These are phyloP conservation scores for Hyphodiscus hymeniophilus DNA, from an alignment of 495 filamentous ascomycete genomes.

Conservation along the genomic window DNA sequence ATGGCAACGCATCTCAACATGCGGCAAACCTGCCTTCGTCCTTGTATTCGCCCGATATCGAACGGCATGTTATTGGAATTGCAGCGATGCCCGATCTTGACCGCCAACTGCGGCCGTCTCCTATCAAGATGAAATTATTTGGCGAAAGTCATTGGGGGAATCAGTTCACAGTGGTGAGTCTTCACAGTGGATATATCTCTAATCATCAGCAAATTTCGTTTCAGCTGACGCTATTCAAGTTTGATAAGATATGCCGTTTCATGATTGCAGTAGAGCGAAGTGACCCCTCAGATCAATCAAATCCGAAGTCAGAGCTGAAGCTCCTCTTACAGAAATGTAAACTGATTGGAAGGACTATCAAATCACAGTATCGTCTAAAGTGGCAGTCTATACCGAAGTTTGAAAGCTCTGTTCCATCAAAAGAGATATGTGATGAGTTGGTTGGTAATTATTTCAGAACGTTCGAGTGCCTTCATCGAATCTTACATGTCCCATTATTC, in stretches of 20 bases:
- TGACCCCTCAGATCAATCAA: no score
- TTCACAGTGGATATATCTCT: no score
- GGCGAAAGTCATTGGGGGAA: background rate
- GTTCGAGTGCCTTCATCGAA: slow-evolving; percentile 48
- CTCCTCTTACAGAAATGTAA: slow-evolving; percentile 31
- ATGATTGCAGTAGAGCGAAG: no score
- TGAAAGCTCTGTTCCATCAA: slow-evolving; percentile 34
- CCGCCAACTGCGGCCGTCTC: background rate
- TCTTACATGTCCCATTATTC: slow-evolving; percentile 52
- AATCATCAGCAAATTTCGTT: no score
- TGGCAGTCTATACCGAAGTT: slow-evolving; percentile 15
- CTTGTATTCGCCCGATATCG: no score
- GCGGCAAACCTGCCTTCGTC: no score
- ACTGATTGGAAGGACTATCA: slow-evolving; percentile 20
- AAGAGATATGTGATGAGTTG: slow-evolving; percentile 41
- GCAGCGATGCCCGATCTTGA: background rate
- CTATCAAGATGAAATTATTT: background rate
- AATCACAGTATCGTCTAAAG: slow-evolving; percentile 23
- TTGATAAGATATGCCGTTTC: no score
- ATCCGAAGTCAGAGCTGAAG: slow-evolving; percentile 16
- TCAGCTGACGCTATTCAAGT: no score
- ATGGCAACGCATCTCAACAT: no score
- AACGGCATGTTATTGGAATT: no score
- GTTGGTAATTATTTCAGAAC: slow-evolving; percentile 45
- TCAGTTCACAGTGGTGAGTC: background rate